phyloP scores from a whole-genome alignment of 2,329 filamentous ascomycete species.

The Aspergillus hiratsukae region DNA sequence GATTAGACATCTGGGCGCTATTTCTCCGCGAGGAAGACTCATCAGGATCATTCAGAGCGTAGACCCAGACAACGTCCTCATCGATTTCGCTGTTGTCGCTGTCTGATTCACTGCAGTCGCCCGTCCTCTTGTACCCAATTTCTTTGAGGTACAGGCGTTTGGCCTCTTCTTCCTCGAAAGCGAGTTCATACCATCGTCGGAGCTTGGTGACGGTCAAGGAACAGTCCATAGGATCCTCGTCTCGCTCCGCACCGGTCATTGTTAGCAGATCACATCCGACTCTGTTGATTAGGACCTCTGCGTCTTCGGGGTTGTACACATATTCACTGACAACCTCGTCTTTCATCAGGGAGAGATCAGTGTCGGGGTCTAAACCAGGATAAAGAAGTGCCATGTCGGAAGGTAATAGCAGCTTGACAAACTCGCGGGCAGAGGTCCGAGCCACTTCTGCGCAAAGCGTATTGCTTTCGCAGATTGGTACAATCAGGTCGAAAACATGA shows the following conservation, averaged over 20 bases:
- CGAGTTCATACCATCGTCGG: constrained; percentile 3
- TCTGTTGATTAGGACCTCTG: not conserved
- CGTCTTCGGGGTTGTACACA: not conserved
- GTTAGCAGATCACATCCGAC: not conserved
- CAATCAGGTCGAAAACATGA: constrained; percentile 19
- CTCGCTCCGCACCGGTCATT: not conserved
- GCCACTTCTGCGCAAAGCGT: constrained; percentile 18
- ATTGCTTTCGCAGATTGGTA: constrained; percentile 16
- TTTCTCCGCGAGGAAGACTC: not conserved
- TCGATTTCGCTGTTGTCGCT: constrained; percentile 1
- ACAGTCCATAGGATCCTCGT: constrained; percentile 4
- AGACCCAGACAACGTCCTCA: constrained; percentile 2
- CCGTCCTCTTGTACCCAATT: not conserved
- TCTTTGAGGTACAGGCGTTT: not conserved
- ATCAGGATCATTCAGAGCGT: not conserved
- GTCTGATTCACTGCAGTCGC: not conserved
- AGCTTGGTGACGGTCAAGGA: constrained; percentile 5
- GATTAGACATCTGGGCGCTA: not conserved
- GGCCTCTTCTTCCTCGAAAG: not conserved
- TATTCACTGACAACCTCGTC: not conserved
- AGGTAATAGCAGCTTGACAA: constrained; percentile 12
- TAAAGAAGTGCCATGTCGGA: not conserved
- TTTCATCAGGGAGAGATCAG: constrained; percentile 1
- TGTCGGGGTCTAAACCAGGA: constrained; percentile 2
- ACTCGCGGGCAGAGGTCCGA: constrained; percentile 12